Conservation (phyloP, 257 asterid genomes). For the Scutellaria baicalensis region DNA sequence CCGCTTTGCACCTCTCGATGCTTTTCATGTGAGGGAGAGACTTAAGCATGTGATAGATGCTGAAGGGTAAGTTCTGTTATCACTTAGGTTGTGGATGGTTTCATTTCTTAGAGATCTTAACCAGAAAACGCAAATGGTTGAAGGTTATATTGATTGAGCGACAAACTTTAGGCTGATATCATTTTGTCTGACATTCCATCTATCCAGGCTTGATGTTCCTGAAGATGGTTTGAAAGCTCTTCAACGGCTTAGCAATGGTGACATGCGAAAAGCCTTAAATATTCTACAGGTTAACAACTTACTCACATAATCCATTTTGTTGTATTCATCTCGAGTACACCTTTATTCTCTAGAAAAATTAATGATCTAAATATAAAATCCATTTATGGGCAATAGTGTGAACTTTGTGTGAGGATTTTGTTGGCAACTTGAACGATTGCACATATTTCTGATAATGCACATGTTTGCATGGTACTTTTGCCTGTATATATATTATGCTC, state of each 20-base stretch:
- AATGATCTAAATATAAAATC: background rate
- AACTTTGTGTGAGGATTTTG: background rate
- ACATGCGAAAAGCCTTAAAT: constrained; percentile 95
- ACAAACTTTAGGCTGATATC: background rate
- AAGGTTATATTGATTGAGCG: background rate
- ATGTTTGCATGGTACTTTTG: background rate
- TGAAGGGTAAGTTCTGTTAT: constrained; percentile 58
- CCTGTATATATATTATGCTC: background rate
- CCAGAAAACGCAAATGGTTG: background rate
- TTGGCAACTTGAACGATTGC: background rate
- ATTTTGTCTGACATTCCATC: constrained; percentile 13
- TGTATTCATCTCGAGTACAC: background rate
- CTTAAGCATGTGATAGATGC: constrained; percentile 72
- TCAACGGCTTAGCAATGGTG: constrained; percentile 87
- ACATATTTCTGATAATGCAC: background rate
- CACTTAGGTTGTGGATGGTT: background rate
- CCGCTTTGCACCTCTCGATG: constrained; percentile 96
- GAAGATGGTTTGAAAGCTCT: constrained; percentile 88
- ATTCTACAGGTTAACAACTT: constrained; percentile 71
- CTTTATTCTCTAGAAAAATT: background rate
- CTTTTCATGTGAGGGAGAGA: constrained; percentile 70
- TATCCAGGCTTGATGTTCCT: constrained; percentile 78
- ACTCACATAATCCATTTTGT: constrained; percentile 8
- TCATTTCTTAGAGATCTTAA: background rate
- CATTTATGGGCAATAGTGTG: background rate